Conservation (phyloP, 106 monocot species). For the Posidonia australis region DNA sequence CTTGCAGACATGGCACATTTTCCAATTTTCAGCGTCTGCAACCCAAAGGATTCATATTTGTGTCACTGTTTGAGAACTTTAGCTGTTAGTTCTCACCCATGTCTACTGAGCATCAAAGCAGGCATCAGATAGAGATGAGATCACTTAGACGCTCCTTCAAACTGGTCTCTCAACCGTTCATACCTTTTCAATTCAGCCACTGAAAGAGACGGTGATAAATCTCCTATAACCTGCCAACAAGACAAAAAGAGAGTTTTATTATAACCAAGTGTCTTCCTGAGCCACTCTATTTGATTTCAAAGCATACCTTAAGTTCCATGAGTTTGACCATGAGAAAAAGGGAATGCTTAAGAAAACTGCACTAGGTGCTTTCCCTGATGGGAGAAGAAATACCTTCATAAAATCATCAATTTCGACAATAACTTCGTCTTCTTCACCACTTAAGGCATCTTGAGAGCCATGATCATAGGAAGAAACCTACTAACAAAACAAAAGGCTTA, state of each 20-base stretch:
- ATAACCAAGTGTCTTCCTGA: too few species aligned
- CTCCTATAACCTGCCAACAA: slow-evolving; percentile 54
- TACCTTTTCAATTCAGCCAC: slow-evolving; percentile 64
- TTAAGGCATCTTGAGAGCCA: slow-evolving; percentile 8
- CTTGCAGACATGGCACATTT: too few species aligned
- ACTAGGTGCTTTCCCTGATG: neutral
- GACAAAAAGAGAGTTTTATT: neutral
- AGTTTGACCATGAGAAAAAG: neutral
- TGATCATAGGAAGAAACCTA: slow-evolving; percentile 30
- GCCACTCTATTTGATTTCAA: too few species aligned
- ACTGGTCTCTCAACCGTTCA: slow-evolving; percentile 53
- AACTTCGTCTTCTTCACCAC: slow-evolving; percentile 38
- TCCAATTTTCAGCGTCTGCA: too few species aligned
- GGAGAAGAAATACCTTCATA: slow-evolving; percentile 37
- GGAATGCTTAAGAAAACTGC: neutral
- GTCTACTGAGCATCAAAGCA: neutral
- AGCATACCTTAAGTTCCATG: neutral
- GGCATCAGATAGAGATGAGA: neutral
- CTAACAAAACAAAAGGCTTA: neutral
- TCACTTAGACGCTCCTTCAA: slow-evolving; percentile 59
- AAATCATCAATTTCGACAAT: slow-evolving; percentile 77
- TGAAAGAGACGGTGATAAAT: slow-evolving; percentile 73
- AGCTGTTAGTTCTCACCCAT: too few species aligned
- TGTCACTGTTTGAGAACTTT: too few species aligned
- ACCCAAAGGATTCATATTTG: too few species aligned